Evolutionary conservation across 2,329 filamentous ascomycete species (phyloP).

Genomic region (Penicillium griseofulvum): DNA sequence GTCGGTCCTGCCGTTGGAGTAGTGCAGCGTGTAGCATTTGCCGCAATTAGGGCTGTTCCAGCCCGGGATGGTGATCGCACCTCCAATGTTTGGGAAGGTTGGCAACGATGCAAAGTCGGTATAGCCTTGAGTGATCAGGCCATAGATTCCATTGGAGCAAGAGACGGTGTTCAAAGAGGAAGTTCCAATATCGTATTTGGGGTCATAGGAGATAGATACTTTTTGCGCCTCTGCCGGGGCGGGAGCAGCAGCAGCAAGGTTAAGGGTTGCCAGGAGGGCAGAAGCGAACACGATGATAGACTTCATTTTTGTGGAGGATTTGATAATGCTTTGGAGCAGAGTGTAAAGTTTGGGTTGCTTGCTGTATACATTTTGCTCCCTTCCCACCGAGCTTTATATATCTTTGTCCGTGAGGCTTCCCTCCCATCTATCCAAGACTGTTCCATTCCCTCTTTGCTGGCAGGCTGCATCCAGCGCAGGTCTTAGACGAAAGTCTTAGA

Average conservation of each 20-base stretch:
- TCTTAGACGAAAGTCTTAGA: conserved; percentile 24
- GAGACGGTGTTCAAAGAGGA: conserved; percentile 56
- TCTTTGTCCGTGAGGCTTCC: conserved; percentile 2
- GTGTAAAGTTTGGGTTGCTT: neutral
- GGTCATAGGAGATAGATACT: conserved; percentile 66
- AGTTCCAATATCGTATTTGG: conserved; percentile 62
- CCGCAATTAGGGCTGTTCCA: conserved; percentile 53
- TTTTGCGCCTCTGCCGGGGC: conserved; percentile 15
- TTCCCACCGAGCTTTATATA: conserved; percentile 11
- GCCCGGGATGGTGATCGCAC: conserved; percentile 47
- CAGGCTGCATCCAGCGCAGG: conserved; percentile 11
- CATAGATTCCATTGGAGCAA: conserved; percentile 40
- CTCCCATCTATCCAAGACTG: neutral
- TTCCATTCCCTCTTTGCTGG: conserved; percentile 10
- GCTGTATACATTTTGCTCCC: neutral
- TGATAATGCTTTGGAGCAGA: neutral
- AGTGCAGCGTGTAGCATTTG: conserved; percentile 53
- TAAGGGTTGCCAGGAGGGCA: conserved; percentile 22
- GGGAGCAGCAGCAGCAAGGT: conserved; percentile 25
- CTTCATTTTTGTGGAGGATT: conserved; percentile 25
- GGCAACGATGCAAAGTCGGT: conserved; percentile 46
- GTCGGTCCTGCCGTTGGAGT: conserved; percentile 37
- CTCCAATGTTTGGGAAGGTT: conserved; percentile 51
- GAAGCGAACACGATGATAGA: conserved; percentile 17
- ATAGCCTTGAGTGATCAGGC: conserved; percentile 33